Percentiles rank a stretch among this genome's conserved stretches.
Evolutionary conservation across 2,329 filamentous ascomycete genomes (phyloP).

Genomic region (Cytospora schulzeri): DNA sequence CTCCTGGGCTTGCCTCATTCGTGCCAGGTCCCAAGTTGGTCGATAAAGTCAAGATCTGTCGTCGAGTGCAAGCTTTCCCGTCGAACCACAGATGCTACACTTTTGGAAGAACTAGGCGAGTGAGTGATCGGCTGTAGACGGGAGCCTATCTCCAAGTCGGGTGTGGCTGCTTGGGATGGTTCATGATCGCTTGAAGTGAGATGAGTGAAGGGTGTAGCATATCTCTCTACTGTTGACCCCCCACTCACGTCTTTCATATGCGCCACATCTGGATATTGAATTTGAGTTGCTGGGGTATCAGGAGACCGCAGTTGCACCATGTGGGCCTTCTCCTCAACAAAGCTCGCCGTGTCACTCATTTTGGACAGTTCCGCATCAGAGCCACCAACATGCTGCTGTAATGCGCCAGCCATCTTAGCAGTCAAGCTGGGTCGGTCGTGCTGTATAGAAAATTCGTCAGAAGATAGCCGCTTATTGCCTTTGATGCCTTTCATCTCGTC

Average conservation of each 20-base stretch:
- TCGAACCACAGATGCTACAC: constrained; percentile 1
- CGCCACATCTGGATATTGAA: neutral
- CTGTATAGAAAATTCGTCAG: neutral
- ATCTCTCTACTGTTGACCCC: constrained; percentile 19
- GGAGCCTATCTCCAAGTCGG: neutral
- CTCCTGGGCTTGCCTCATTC: neutral
- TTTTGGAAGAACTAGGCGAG: constrained; percentile 4
- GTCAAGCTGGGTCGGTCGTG: constrained; percentile 3
- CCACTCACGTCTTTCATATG: constrained; percentile 10
- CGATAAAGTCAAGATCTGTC: neutral
- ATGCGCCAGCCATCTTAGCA: constrained; percentile 10
- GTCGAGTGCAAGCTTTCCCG: constrained; percentile 5
- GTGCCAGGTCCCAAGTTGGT: constrained; percentile 1
- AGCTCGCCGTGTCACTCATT: neutral
- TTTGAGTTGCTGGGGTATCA: constrained; percentile 8
- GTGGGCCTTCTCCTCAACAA: constrained; percentile 9
- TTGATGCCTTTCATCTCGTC: constrained; percentile 28
- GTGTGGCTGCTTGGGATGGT: constrained; percentile 12
- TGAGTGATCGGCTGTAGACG: neutral
- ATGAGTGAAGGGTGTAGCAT: constrained; percentile 23
- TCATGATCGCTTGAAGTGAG: constrained; percentile 3
- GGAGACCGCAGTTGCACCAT: constrained; percentile 2
- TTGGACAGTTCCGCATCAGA: constrained; percentile 2
- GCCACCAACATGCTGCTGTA: constrained; percentile 14
- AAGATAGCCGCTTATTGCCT: neutral